Evolutionary conservation across 805 yeast species (phyloP).

Genomic region (Kuraishia molischiana): DNA sequence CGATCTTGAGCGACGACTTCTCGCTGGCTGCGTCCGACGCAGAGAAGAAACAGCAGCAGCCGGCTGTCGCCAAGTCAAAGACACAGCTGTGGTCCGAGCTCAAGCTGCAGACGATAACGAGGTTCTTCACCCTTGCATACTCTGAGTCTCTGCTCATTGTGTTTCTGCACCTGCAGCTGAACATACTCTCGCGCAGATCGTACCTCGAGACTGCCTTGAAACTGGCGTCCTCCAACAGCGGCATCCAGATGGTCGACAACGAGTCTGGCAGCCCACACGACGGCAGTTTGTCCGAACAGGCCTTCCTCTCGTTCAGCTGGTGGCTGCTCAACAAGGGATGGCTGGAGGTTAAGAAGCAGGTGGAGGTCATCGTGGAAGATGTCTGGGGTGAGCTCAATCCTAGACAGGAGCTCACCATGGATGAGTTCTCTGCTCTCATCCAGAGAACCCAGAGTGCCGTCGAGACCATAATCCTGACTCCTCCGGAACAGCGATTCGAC

Average conservation of each 20-base stretch:
- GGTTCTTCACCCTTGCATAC: slow-evolving; percentile 65
- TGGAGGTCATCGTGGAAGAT: slow-evolving; percentile 46
- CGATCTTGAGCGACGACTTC: slow-evolving; percentile 28
- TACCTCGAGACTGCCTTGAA: slow-evolving; percentile 72
- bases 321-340: slow-evolving; percentile 90
- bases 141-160: slow-evolving; percentile 61
- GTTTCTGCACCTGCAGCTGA: slow-evolving; percentile 77
- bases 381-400: slow-evolving; percentile 62
- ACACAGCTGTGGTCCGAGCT: slow-evolving; percentile 78
- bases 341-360: slow-evolving; percentile 40
- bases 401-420: slow-evolving; percentile 55
- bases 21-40: slow-evolving; percentile 14
- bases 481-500: slow-evolving; percentile 3
- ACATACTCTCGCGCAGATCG: slow-evolving; percentile 78
- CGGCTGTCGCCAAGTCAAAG: slow-evolving; percentile 29
- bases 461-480: slow-evolving; percentile 14
- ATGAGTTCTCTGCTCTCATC: slow-evolving; percentile 43
- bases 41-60: slow-evolving; percentile 3
- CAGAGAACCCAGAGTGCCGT: slow-evolving; percentile 26
- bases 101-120: slow-evolving; percentile 62
- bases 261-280: slow-evolving; percentile 12
- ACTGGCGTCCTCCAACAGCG: slow-evolving; percentile 44
- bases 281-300: slow-evolving; percentile 58
- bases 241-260: slow-evolving; percentile 13
- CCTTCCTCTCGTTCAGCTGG: slow-evolving; percentile 83